A percentile compares a stretch with the other conserved stretches of the same genome.
These are phyloP conservation scores for Boletus reticuloceps DNA, from an alignment of 768 basidiomycete genomes.

Conservation along the genomic window DNA sequence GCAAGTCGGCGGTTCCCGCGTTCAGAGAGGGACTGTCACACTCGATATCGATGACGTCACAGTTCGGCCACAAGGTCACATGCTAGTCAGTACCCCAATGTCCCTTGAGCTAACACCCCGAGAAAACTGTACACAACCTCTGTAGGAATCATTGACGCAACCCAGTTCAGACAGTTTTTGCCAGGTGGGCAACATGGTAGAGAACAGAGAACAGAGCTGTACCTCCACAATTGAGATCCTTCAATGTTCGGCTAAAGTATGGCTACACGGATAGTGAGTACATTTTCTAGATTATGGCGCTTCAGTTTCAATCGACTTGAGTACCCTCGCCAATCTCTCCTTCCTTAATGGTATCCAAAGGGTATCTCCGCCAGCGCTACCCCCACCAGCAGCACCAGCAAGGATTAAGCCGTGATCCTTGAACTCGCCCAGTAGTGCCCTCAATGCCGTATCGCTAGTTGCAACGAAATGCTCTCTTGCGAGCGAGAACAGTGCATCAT, in stretches of 20 bases:
- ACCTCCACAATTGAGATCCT: neutral
- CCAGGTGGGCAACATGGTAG: no score
- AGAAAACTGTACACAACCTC: no score
- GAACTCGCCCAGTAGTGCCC: constrained; percentile 85
- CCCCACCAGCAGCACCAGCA: constrained; percentile 36
- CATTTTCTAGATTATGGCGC: constrained; percentile 7
- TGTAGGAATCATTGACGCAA: no score
- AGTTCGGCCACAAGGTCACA: no score
- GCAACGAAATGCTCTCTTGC: constrained; percentile 87
- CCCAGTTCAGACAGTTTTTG: no score
- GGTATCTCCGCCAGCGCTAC: constrained; percentile 50
- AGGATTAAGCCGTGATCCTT: constrained; percentile 88
- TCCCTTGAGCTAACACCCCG: no score
- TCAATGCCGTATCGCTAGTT: constrained; percentile 80
- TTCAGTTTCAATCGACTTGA: constrained; percentile 31
- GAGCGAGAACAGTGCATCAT: constrained; percentile 66
- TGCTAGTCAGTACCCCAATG: no score
- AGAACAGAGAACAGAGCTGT: no score
- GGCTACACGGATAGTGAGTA: neutral
- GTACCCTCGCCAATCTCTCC: constrained; percentile 59
- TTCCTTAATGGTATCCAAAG: constrained; percentile 88
- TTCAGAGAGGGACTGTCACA: no score
- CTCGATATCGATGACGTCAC: no score
- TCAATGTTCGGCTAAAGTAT: neutral
- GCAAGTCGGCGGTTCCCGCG: no score